These are phyloP conservation scores for Neurospora pannonica DNA, from an alignment of 495 filamentous ascomycete species.

Conservation along the genomic window DNA sequence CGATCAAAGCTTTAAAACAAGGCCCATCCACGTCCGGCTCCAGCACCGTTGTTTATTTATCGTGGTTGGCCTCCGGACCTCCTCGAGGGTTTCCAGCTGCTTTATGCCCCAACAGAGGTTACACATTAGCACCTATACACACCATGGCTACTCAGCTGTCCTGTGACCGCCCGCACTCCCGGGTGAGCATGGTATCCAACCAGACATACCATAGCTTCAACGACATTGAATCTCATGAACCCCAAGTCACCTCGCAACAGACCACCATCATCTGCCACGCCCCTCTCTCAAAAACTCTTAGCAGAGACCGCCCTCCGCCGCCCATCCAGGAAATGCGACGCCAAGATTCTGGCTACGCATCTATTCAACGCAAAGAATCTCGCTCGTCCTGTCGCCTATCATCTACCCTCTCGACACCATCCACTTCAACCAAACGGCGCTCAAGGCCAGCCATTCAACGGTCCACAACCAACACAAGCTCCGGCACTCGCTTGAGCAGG, in stretches of 20 bases:
- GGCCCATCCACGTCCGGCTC: neutral
- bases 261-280: conserved; percentile 2
- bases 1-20: neutral
- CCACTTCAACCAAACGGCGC: conserved; percentile 22
- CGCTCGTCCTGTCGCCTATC: conserved; percentile 14
- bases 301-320: conserved; percentile 10
- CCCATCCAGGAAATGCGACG: conserved; percentile 29
- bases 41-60: conserved; percentile 1
- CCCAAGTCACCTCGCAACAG: conserved; percentile 6
- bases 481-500: conserved; percentile 15
- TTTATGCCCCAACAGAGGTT: conserved; percentile 10
- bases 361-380: conserved; percentile 23
- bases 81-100: conserved; percentile 1
- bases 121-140: neutral
- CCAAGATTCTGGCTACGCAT: conserved; percentile 43
- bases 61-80: neutral
- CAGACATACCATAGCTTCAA: conserved; percentile 41
- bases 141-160: conserved; percentile 25
- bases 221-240: conserved; percentile 30
- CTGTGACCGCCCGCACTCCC: conserved; percentile 30
- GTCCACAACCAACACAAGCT: conserved; percentile 21
- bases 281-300: neutral
- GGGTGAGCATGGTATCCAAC: conserved; percentile 32
- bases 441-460: conserved; percentile 25
- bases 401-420: conserved; percentile 13